Evolutionary conservation across 371 early-diverging fungal species (phyloP), one percentile per base, ranked within the genome.

Genomic region (Circinella minor): DNA sequence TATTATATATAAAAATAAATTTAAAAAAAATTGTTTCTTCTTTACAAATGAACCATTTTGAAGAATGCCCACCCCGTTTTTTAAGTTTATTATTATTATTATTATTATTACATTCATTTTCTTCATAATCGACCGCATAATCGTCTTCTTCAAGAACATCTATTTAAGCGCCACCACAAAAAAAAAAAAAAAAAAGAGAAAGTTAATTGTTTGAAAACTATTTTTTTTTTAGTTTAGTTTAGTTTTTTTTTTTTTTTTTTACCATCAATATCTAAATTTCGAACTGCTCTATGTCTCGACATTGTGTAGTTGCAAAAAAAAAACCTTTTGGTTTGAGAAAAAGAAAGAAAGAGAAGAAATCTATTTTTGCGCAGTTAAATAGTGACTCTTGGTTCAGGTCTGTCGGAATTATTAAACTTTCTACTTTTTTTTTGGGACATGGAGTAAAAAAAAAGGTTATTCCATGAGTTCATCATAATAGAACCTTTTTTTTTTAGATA

Each of bases 211-310:
- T 51, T 51, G 51, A 5, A 17, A 7, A 15, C 43, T 11, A 43
- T 34, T 36, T 20, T 49, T 39, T 38, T 60, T 59, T 14, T 18
- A n/a, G n/a, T n/a, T n/a, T n/a, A n/a, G n/a, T n/a, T n/a, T n/a
- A n/a, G n/a, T n/a, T n/a, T n/a, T n/a, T 27, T 27, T 2, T 27
- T 27, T 27, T 27, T 2, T 43, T 43, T 43, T 43, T 43, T 86
- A 92, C 92, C 92, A 59, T 90, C 88, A 43, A 90, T 75, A 67
- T 89, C 89, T 43, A 93, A 65, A 72, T 91, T 92, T 71, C 92
- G 81, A 60, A 93, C 82, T 63, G 80, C 85, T 73, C 93, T 83
- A 71, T 93, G 93, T 66, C 93, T 84, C 34, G 92, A 91, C 93
- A 93, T 93, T 63, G 6, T 43, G 15, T 75, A 63, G 69, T 55